These are phyloP conservation scores for Hygrocybe punicea DNA, from an alignment of 768 basidiomycete species.

Conservation along the genomic window DNA sequence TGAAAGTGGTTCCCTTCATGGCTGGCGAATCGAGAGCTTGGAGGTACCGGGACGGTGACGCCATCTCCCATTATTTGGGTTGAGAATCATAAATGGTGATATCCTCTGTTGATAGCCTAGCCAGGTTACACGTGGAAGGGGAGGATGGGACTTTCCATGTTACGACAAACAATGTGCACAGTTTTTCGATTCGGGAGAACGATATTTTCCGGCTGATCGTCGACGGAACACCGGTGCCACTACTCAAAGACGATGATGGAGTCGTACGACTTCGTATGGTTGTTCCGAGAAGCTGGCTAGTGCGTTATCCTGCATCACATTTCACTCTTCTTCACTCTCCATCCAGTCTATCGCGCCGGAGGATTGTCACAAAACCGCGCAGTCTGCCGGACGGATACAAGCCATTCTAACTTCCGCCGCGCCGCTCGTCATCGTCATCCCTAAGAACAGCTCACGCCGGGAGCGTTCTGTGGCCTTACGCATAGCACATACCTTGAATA, in stretches of 20 bases:
- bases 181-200: not conserved
- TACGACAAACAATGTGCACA: constrained; percentile 4
- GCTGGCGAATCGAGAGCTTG: constrained; percentile 62
- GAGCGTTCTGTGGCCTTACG: constrained; percentile 57
- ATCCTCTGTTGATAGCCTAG: not conserved
- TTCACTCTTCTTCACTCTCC: not conserved
- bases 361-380: constrained; percentile 2
- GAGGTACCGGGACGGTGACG: constrained; percentile 65
- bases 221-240: not conserved
- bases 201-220: not conserved
- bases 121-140: not conserved
- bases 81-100: not conserved
- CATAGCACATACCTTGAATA: constrained; percentile 61
- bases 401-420: constrained; percentile 54
- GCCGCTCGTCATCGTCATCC: constrained; percentile 57
- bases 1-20: constrained; percentile 68
- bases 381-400: constrained; percentile 58
- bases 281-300: not conserved
- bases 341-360: not conserved
- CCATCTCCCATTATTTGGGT: not conserved
- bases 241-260: not conserved
- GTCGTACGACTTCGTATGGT: not conserved
- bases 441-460: constrained; percentile 29
- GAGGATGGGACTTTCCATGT: not conserved
- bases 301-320: not conserved